Evolutionary conservation across 2,329 filamentous ascomycete genomes (phyloP), one percentile per base, ranked within the genome.

Genomic region (Neocatenulostroma microsporum): DNA sequence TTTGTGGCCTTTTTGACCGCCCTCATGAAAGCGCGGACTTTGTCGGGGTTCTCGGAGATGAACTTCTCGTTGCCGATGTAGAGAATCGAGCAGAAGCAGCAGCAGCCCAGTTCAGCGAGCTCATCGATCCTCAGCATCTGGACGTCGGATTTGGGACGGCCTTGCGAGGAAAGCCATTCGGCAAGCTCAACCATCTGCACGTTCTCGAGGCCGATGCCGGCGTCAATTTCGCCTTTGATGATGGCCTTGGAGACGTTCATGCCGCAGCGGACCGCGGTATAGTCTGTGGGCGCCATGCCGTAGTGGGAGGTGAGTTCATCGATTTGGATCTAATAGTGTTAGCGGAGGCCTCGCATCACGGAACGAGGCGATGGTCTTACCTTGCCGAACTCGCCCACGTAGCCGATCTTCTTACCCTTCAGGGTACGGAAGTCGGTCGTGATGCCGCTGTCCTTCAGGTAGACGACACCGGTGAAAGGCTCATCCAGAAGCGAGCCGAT

Each of bases 181-280:
- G 82, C 81, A 2, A 87, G 70, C 62, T 86, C 82, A 28, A 86
- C 82, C 82, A 85, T 85, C 61, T 87, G 82, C 5, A 86, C 82
- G 54, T 87, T 87, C 61, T 86, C 82, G 4, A 87, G 74, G 13
- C 82, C 82, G 53, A 84, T 77, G 23, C 82, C 82, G 13, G 82
- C 82, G 55, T 86, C 79, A 48, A 86, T 84, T 25, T 72, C 70
- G 48, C 81, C 80, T 40, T 73, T 68, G 59, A 82, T 83, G 61
- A 86, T 84, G 50, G 81, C 81, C 58, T 81, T 80, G 58, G 77
- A 78, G 32, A 87, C 80, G 59, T 87, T 85, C 82, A 86, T 87
- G 45, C 82, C 83, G 56, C 82, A 86, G 40, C 82, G 80, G 6
- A 87, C 72, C 23, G 82, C 81, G 1, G 78, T 83, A 68, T 87